Evolutionary conservation across 2,329 filamentous ascomycete genomes (phyloP).

Genomic region (Colletotrichum australisinense): DNA sequence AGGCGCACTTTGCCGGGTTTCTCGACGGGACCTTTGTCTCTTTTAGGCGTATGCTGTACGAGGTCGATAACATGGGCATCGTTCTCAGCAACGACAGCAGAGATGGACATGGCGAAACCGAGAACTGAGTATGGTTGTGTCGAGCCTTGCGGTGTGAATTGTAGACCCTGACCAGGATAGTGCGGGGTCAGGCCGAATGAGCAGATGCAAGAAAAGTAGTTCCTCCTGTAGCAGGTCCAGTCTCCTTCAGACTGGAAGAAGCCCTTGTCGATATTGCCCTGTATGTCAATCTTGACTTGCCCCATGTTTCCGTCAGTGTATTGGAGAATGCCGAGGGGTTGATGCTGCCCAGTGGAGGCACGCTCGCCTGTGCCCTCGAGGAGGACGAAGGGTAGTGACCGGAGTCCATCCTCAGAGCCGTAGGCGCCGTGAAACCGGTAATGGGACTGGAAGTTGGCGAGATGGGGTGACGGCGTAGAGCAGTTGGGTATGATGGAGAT

Average conservation of each 20-base stretch:
- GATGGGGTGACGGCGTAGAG: slow-evolving; percentile 62
- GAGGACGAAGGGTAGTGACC: slow-evolving; percentile 47
- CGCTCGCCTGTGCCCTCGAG: slow-evolving; percentile 53
- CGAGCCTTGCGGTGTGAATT: slow-evolving; percentile 62
- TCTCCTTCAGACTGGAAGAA: slow-evolving; percentile 85
- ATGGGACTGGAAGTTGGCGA: slow-evolving; percentile 63
- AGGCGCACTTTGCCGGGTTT: slow-evolving; percentile 78
- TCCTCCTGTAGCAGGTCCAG: slow-evolving; percentile 93
- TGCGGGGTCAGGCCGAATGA: slow-evolving; percentile 77
- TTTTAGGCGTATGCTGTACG: slow-evolving; percentile 91
- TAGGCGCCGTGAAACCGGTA: slow-evolving; percentile 24
- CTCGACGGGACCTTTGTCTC: slow-evolving; percentile 86
- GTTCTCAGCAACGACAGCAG: slow-evolving; percentile 82
- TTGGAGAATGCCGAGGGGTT: slow-evolving; percentile 69
- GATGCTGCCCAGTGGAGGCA: slow-evolving; percentile 65
- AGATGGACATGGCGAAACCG: slow-evolving; percentile 85
- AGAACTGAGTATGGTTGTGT: slow-evolving; percentile 73
- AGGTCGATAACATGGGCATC: slow-evolving; percentile 83
- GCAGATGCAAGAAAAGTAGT: slow-evolving; percentile 90
- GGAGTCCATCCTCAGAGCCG: slow-evolving; percentile 32
- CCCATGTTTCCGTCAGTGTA: slow-evolving; percentile 62
- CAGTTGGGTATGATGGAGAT: slow-evolving; percentile 62
- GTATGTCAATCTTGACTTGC: slow-evolving; percentile 77
- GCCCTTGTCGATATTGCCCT: slow-evolving; percentile 87
- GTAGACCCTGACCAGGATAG: slow-evolving; percentile 57